Evolutionary conservation across 805 yeast species (phyloP), one percentile per base, ranked within the genome.

Genomic region (Teunomyces aglyptinius): DNA sequence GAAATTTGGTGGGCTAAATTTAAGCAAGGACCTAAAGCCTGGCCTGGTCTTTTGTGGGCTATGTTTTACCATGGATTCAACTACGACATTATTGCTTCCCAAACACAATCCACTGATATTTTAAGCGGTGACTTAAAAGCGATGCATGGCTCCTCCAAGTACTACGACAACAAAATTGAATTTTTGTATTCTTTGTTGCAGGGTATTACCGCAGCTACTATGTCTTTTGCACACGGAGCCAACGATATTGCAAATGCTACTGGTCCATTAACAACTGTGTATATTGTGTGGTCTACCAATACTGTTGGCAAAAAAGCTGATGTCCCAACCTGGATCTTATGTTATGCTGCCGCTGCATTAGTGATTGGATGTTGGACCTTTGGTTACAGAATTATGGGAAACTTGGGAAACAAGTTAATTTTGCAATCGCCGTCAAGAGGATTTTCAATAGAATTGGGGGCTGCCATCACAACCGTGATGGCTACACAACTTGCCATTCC

Each of bases 181-280:
- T 82, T 76, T 62, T 64, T 85, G 52, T 85, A 78, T 62, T 80
- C 91, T 3, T 69, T 84, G 51, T 68, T 84, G 45, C 92, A 85
- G 66, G 83, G 81, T 44, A 65, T 85, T 51, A 85, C 91, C 35
- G 91, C 92, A 12, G 77, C 82, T 54, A 85, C 89, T 43, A 84
- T 85, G 85, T 85, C 91, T 1, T 84, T 86, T 64, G 88, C 91
- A 5, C 92, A 85, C 59, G 92, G 92, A 47, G 83, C 92, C 33
- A 85, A 85, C 59, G 92, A 85, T 67, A 83, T 86, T 51, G 77
- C 89, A 41, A 85, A 85, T 56, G 90, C 92, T 32, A 78, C 86
- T 27, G 91, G 89, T 53, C 91, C 92, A 28, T 71, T 83, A 55
- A 69, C 89, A 38, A 76, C 89, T 11, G 77, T 85, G 18, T 85